phyloP scores from a whole-genome alignment of 2,329 filamentous ascomycete genomes.

The Cercospora sp. region DNA sequence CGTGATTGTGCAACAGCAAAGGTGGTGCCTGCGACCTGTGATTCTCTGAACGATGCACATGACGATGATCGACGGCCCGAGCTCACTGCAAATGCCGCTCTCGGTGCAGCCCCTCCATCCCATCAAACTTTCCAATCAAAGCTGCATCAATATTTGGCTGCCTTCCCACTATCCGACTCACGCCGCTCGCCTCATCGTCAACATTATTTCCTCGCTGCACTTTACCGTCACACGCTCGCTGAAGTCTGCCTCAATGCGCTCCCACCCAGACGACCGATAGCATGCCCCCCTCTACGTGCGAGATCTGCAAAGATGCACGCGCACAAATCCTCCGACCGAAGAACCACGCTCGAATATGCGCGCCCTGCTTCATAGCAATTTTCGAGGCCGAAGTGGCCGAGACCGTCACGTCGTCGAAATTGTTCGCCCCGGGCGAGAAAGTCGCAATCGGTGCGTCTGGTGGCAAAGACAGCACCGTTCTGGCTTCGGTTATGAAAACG shows the following conservation, averaged over 20 bases:
- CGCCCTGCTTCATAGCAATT: constrained; percentile 76
- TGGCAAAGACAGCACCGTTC: constrained; percentile 94
- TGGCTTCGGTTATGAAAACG: constrained; percentile 91
- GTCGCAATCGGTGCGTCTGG: constrained; percentile 95
- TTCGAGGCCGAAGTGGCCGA: constrained; percentile 95
- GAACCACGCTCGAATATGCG: constrained; percentile 92
- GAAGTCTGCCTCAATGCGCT: background rate
- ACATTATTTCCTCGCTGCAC: background rate
- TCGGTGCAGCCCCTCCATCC: too few relatives aligned
- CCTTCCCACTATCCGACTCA: background rate
- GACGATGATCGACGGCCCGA: constrained; percentile 2
- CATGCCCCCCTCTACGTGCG: constrained; percentile 75
- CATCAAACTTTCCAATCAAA: too few relatives aligned
- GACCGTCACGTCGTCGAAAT: constrained; percentile 76
- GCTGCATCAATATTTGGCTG: background rate
- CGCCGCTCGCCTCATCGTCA: background rate
- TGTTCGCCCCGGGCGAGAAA: constrained; percentile 80
- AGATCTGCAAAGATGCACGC: constrained; percentile 71
- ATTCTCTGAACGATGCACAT: background rate
- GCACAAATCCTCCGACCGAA: constrained; percentile 93
- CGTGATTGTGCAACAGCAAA: background rate
- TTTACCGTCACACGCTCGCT: background rate
- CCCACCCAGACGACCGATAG: constrained; percentile 3
- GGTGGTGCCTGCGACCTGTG: background rate
- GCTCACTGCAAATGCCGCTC: background rate